Evolutionary conservation across 2,329 filamentous ascomycete genomes (phyloP).

Genomic region (Fusarium zealandicum): DNA sequence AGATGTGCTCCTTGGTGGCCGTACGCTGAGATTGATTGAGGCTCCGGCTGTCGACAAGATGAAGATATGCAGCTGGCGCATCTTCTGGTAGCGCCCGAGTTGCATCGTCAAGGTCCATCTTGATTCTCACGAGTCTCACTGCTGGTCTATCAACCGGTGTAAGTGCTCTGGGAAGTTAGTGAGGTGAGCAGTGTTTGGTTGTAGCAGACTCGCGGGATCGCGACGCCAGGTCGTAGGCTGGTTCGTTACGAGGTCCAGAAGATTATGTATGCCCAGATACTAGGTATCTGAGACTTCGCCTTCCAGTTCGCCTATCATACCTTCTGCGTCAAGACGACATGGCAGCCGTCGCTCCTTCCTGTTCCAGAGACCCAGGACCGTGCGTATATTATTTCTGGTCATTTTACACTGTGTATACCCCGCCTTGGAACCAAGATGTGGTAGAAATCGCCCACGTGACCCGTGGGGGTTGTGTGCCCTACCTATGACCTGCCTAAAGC

Average conservation of each 20-base stretch:
- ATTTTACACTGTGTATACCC: background rate
- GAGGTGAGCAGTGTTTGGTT: background rate
- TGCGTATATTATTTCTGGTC: constrained; percentile 5
- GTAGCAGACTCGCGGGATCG: constrained; percentile 7
- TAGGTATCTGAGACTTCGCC: too few relatives aligned
- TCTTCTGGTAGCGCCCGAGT: constrained; percentile 11
- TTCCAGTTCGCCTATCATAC: background rate
- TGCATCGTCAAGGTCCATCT: constrained; percentile 30
- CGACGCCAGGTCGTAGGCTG: background rate
- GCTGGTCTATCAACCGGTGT: constrained; percentile 18
- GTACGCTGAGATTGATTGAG: constrained; percentile 39
- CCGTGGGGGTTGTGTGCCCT: constrained; percentile 48
- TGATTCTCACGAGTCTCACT: constrained; percentile 3
- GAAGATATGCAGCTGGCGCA: constrained; percentile 39
- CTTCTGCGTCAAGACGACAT: background rate
- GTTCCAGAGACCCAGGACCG: background rate
- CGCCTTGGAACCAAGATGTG: background rate
- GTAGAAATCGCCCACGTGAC: constrained; percentile 43
- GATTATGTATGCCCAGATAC: background rate
- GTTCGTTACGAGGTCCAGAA: background rate
- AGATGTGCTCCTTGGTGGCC: constrained; percentile 10
- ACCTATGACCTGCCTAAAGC: constrained; percentile 44
- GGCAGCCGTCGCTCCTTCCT: constrained; percentile 13
- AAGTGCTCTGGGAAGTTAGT: constrained; percentile 28
- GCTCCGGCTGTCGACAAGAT: constrained; percentile 36